Evolutionary conservation across 1,139 yeast genomes (phyloP), one percentile per base, ranked within the genome.

Genomic region (Nadsonia commutata): DNA sequence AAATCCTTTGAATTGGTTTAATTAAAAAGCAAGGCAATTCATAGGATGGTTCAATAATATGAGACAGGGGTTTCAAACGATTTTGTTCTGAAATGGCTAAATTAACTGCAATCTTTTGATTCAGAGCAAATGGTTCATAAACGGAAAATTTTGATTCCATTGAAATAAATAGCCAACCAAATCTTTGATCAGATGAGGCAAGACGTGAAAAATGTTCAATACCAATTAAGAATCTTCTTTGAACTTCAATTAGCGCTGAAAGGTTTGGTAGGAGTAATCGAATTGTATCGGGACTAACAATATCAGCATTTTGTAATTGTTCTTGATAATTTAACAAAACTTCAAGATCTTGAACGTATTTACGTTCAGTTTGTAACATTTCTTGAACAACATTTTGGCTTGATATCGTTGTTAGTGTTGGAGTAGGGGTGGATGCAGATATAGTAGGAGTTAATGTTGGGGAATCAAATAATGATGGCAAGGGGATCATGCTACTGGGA

Each of bases 1-100:
- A 85, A 23, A 90, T 71, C 52, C 98, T 74, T 66, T 90, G 99
- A 37, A 90, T 85, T 0, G 99, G 99, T 60, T 90, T 90, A 53
- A 90, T 75, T 41, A 93, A 70, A 59, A 83, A 83, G 43, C 94
- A 80, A 56, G 85, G 97, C 44, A 90, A 68, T 60, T 90, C 98
- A 58, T 86, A 80, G 36, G 85, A 82, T 21, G 94, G 93, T 50
- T 80, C 94, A 46, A 90, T 75, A 39, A 86, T 64, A 41, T 71
- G 64, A 3, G 81, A 70, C 20, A 80, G 70, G 47, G 73, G 73
- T 45, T 62, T 66, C 46, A 83, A 66, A 53, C 72, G 76, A 37
- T 66, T 56, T 31, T 78, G 71, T 53, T 82, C 88, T 43, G 74
- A 72, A 42, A 71, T 69, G 36, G 93, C 82, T 45, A 86, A 71